Evolutionary conservation across 1,139 yeast species (phyloP), one percentile per base, ranked within the genome.

Genomic region (Candida buenavistaensis): DNA sequence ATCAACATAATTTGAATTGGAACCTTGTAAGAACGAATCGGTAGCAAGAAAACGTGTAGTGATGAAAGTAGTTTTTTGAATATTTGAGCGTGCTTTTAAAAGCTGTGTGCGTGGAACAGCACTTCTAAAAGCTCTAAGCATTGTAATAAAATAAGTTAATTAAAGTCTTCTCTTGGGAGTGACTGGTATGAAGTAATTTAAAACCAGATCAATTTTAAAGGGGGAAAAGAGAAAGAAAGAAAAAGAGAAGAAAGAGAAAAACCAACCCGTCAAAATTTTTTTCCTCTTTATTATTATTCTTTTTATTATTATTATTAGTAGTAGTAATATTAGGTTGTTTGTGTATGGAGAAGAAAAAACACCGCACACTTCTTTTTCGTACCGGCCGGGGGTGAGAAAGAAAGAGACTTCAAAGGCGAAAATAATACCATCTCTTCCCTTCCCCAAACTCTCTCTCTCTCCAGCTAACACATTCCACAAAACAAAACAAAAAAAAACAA

Each of bases 1-100:
- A 62, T 92, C 99, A 52, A 94, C 85, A 65, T 92, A 92, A 54
- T 81, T 82, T 48, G 96, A 95, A 62, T 87, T 87, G 58, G 82
- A 80, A 38, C 95, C 80, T 51, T 85, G 88, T 51, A 90, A 68
- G 62, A 92, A 92, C 12, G 44, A 36, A 32, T 45, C 48, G 14
- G 48, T 42, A 15, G 48, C 48, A 26, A 44, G 35, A 23, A 32
- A 31, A 32, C 47, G 43, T 25, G 26, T 30, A 23, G 25, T 26
- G 20, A 28, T 14, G 17, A 31, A 21, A 33, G 28, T 17, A 19
- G 28, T 31, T 14, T 31, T 31, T 25, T 25, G 28, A 14, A 31
- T 34, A 34, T 25, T 34, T 36, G 17, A 48, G 35, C 41, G 52
- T 36, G 52, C 49, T 39, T 37, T 51, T 32, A 55, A 45, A 9